Evolutionary conservation across 768 basidiomycete species (phyloP), one percentile per base, ranked within the genome.

Genomic region (Leccinum variicolor): DNA sequence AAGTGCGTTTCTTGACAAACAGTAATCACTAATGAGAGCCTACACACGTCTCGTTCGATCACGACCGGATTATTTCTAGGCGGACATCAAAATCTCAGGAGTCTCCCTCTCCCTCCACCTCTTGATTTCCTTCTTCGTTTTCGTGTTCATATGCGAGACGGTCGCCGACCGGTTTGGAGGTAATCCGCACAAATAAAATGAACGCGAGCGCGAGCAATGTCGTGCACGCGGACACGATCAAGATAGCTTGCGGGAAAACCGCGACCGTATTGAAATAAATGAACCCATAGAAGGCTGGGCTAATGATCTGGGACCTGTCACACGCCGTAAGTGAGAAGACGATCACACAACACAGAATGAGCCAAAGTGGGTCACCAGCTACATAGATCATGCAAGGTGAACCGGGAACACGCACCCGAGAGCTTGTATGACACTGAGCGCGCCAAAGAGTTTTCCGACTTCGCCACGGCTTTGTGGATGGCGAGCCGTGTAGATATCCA

Each of bases 361-460:
- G 29, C 29, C n/a, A 28, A 29, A 19, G 11, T 11, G 1, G 11
- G 29, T 29, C 31, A 31, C 31, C 31, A 31, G 4, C 5, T 31
- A 31, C 31, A 31, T 31, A 31, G 10, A 31, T 11, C 11, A 31
- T 31, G 31, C 31, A 31, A 31, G 31, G 31, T 31, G 4, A 13
- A 31, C 11, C 31, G 11, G 11, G 31, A 53, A 59, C 19, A 50
- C 77, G 48, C 62, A 87, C 84, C 84, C 78, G 10, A 92, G 66
- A 6, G 88, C 84, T 59, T 89, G 83, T 4, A 92, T 62, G 28
- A 94, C 89, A 55, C 86, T 85, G 56, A 94, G 62, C 4, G 85
- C 92, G 13, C 92, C 94, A 65, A 94, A 94, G 17, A 97, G 76
- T 63, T 76, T 79, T 3, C 92, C 94, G 13, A 79, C 75, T 65